Evolutionary conservation across 208 protist species (phyloP).

Genomic region (Leishmania turanica): DNA sequence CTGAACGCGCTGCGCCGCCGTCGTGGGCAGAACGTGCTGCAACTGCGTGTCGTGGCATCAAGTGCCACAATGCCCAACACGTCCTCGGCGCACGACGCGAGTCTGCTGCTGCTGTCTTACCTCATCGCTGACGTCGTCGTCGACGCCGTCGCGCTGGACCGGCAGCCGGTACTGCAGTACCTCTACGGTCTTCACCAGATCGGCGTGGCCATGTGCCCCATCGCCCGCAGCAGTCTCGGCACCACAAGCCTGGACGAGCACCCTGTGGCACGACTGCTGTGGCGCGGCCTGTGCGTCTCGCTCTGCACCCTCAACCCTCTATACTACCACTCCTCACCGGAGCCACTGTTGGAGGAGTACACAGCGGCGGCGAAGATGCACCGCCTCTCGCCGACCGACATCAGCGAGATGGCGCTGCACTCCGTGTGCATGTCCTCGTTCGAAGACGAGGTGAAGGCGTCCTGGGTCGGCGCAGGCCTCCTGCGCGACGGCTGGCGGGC

Average conservation of each 20-base stretch:
- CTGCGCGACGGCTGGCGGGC: constrained; percentile 57
- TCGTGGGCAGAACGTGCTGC: constrained; percentile 91
- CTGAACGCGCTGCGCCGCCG: constrained; percentile 95
- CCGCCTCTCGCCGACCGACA: constrained; percentile 73
- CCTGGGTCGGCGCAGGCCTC: constrained; percentile 77
- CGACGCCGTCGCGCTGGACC: constrained; percentile 94
- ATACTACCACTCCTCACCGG: constrained; percentile 95
- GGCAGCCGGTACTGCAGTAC: constrained; percentile 96
- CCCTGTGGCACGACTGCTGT: constrained; percentile 94
- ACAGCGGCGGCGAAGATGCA: constrained; percentile 65
- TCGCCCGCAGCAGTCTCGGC: constrained; percentile 97
- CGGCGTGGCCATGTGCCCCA: constrained; percentile 96
- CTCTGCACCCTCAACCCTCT: constrained; percentile 94
- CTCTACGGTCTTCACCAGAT: constrained; percentile 97
- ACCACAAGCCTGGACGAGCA: constrained; percentile 94
- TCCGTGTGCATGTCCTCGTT: constrained; percentile 87
- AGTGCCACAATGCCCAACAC: constrained; percentile 54
- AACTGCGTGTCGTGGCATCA: constrained; percentile 82
- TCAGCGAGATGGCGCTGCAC: constrained; percentile 88
- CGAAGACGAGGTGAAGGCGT: constrained; percentile 44
- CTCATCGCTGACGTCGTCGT: constrained; percentile 91
- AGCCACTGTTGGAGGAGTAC: constrained; percentile 91
- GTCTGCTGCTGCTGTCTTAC: constrained; percentile 80
- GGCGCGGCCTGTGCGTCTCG: constrained; percentile 95
- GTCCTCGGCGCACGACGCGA: constrained; percentile 42